These are phyloP conservation scores for Aspergillus floridensis DNA, from an alignment of 2,329 filamentous ascomycete species.

Conservation along the genomic window DNA sequence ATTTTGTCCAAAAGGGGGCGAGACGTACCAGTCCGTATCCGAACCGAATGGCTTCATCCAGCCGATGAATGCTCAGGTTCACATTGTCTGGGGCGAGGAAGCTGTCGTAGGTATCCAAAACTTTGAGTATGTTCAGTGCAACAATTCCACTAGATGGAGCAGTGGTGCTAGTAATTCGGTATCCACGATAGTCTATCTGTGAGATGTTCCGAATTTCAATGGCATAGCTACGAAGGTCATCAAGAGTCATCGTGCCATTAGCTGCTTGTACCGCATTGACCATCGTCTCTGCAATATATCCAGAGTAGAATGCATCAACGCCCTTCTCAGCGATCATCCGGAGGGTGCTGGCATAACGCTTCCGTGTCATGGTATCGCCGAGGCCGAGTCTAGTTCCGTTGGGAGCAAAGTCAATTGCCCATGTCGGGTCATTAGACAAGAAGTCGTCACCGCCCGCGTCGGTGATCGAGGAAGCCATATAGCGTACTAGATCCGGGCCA, in stretches of 20 bases:
- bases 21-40: constrained; percentile 64
- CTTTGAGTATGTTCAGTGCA: constrained; percentile 73
- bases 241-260: constrained; percentile 82
- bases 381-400: constrained; percentile 69
- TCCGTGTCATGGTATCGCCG: constrained; percentile 76
- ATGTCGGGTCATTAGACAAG: constrained; percentile 69
- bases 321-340: constrained; percentile 73
- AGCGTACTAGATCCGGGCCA: constrained; percentile 69
- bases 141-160: constrained; percentile 79
- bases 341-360: constrained; percentile 76
- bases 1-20: background rate
- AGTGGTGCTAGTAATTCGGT: constrained; percentile 62
- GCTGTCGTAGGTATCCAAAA: constrained; percentile 70
- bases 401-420: constrained; percentile 86
- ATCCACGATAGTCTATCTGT: constrained; percentile 66
- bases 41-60: constrained; percentile 87
- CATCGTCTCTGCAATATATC: constrained; percentile 69
- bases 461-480: constrained; percentile 60
- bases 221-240: constrained; percentile 72
- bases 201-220: constrained; percentile 63
- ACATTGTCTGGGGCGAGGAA: constrained; percentile 58
- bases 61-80: constrained; percentile 73
- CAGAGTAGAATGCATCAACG: constrained; percentile 70
- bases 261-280: constrained; percentile 64
- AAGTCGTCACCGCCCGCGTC: constrained; percentile 56